Conservation (phyloP, 164 flowering plant genomes). For the Dillenia suffruticosa region DNA sequence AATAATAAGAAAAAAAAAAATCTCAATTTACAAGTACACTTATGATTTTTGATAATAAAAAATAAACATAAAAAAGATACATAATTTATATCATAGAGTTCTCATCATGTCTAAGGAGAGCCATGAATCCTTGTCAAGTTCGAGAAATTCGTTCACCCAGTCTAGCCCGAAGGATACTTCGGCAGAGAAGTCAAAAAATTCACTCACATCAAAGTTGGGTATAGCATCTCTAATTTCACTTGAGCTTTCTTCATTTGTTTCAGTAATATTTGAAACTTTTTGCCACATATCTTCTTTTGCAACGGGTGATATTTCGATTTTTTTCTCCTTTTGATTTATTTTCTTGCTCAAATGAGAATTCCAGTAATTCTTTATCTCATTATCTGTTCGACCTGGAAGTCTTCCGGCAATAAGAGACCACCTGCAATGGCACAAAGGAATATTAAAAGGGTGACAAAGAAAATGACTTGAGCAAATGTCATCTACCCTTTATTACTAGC, state of each 20-base stretch:
- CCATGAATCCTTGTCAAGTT: conserved; percentile 18
- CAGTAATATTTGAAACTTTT: neutral
- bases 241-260: neutral
- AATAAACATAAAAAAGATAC: neutral
- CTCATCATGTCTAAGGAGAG: conserved; percentile 7
- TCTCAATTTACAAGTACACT: neutral
- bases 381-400: too few relatives aligned
- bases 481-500: too few relatives aligned
- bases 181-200: conserved; percentile 29
- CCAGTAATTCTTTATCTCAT: too few relatives aligned
- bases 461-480: too few relatives aligned
- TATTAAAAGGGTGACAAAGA: too few relatives aligned
- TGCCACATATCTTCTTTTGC: neutral
- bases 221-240: conserved; percentile 1
- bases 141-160: conserved; percentile 32
- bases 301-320: conserved; percentile 5
- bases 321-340: conserved; percentile 14
- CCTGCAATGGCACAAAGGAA: conserved; percentile 2
- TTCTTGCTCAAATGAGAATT: conserved; percentile 39
- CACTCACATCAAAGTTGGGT: conserved; percentile 18
- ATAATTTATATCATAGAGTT: neutral
- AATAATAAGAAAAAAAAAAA: neutral
- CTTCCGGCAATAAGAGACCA: conserved; percentile 33
- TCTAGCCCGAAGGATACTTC: conserved; percentile 26
- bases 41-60: neutral